Evolutionary conservation across 805 yeast species (phyloP), one percentile per base, ranked within the genome.

Genomic region (Saccharomycopsis sp.): DNA sequence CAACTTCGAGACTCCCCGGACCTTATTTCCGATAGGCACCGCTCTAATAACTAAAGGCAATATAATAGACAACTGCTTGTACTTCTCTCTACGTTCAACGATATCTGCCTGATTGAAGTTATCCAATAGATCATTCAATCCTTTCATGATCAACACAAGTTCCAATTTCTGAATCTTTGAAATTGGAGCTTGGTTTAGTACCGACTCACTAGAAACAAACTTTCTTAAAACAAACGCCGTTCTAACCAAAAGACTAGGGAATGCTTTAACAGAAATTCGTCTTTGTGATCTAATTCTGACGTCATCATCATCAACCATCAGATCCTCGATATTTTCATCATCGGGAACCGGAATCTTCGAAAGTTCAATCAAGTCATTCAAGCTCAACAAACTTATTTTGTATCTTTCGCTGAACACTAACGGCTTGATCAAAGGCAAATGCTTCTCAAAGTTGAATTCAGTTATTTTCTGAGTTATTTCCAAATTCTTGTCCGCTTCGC

Each of bases 91-190:
- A 34, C 61, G 49, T 1, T 55, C 47, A 2, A 52, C 9, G 3
- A 47, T 52, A 15, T 61, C 20, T 2, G 42, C 47, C 23, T 58
- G 54, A 14, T 57, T 47, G n/a, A 54, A 49, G 38, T 56, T 59
- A 29, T 56, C 60, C 19, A 59, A 42, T 3, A 75, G 66, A 3
- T 64, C 63, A 34, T 64, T 64, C 2, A 83, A 64, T 0, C 87
- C 86, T 2, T 68, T 59, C 23, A 85, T 64, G 3, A 83, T 65
- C 0, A 73, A 64, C 12, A 63, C 62, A n/a, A 91, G 66, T 68
- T 92, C 98, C 3, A 73, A 70, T 56, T 80, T 80, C 63, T 89
- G 89, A 5, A 87, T 69, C 47, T 78, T 75, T 0, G 93, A 81
- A 15, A 87, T 73, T 0, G 97, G 97, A 56, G 79, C 79, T 34